Evolutionary conservation across 208 protist species (phyloP), one percentile per base, ranked within the genome.

Genomic region (Trypanosomatidae sp.): DNA sequence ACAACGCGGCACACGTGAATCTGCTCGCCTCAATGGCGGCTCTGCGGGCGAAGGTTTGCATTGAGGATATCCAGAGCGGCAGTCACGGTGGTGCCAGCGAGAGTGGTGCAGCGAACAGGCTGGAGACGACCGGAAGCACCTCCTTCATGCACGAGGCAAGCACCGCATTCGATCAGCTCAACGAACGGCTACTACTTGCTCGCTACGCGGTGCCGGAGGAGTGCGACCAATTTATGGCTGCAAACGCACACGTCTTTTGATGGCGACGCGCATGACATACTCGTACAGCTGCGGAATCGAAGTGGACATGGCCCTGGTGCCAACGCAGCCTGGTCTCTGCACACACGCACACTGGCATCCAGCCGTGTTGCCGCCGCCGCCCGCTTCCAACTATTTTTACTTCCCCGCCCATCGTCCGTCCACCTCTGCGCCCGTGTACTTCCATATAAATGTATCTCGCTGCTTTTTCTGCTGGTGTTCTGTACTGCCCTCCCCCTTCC

Each of bases 191-290:
- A 43, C 58, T 87, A 41, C 71, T 93, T 47, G 81, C 85, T 7
- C 82, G 86, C 60, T 80, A 81, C 50, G 58, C 76, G 25, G 69
- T 93, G 44, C 85, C 89, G 28, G 66, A 73, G 65, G 85, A 76
- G 64, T 85, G 79, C 52, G 79, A 89, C 39, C 28, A 49, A 13
- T 87, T 89, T 56, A 69, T 93, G 46, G 79, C 77, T 4, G 56
- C 55, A 12, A 69, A 66, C 19, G 33, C 62, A 8, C 66, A 76
- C 43, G 65, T 88, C 2, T 70, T 82, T 17, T 88, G 30, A 58
- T 4, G 12, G 0, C 10, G 10, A 4, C 3, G 39, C 5, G 60
- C 15, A 44, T 13, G 30, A 25, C 19, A 22, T 43, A 25, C 36
- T 64, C 33, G 36, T 3, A 15, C 12, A 43, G 30, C 19, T 3